A percentile compares a stretch with the other conserved stretches of the same genome.
phyloP scores from a whole-genome alignment of 257 asterid species.

The Gentiana macrophylla region DNA sequence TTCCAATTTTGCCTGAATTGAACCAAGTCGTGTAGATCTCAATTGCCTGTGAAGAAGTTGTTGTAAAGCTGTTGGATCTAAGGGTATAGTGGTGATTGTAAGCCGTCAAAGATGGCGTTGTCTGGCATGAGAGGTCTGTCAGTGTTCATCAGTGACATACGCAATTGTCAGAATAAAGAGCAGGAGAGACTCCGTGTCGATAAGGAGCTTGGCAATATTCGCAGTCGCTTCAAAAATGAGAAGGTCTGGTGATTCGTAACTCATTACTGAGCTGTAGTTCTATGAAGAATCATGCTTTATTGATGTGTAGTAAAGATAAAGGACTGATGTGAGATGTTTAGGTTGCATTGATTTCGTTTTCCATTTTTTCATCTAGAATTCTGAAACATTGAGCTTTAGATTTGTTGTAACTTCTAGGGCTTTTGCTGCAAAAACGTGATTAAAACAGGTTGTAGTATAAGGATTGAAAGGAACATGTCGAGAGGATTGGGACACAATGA shows the following conservation, averaged over 20 bases:
- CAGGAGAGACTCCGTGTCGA: slow-evolving; percentile 97
- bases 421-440: too few species aligned
- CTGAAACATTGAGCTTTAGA: too few species aligned
- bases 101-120: slow-evolving; percentile 57
- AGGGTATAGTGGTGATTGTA: slow-evolving; percentile 6
- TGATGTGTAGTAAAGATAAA: too few species aligned
- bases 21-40: slow-evolving; percentile 9
- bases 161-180: slow-evolving; percentile 95
- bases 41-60: slow-evolving; percentile 8
- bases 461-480: too few species aligned
- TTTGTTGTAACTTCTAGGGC: too few species aligned
- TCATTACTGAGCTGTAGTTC: too few species aligned
- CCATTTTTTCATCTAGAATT: too few species aligned
- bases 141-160: slow-evolving; percentile 91
- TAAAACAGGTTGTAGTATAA: too few species aligned
- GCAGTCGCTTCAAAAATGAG: slow-evolving; percentile 87
- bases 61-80: slow-evolving; percentile 40
- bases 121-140: slow-evolving; percentile 99
- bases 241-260: slow-evolving; percentile 34
- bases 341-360: too few species aligned
- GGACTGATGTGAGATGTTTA: too few species aligned
- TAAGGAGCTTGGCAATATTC: slow-evolving; percentile 88
- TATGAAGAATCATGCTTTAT: too few species aligned
- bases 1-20: not conserved
- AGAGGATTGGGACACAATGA: too few species aligned